phyloP scores from a whole-genome alignment of 257 asterid genomes.

The Petunia axillaris region DNA sequence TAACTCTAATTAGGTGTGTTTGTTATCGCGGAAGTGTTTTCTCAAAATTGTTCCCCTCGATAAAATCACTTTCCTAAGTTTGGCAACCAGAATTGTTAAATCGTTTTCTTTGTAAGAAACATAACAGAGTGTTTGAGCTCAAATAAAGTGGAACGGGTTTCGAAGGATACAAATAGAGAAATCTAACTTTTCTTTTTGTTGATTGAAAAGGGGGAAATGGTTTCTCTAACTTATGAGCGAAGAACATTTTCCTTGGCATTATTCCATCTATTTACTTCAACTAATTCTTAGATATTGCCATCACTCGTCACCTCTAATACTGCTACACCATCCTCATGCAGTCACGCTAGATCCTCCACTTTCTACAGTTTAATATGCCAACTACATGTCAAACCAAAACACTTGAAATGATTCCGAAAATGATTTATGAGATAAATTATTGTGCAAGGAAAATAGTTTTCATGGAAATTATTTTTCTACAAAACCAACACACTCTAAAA shows the following conservation, averaged over 20 bases:
- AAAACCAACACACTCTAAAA: background rate
- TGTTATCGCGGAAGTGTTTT: background rate
- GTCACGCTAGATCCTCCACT: background rate
- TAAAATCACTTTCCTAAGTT: background rate
- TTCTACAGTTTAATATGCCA: background rate
- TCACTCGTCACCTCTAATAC: background rate
- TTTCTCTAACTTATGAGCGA: background rate
- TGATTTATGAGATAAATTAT: background rate
- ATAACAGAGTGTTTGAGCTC: background rate
- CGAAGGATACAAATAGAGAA: background rate
- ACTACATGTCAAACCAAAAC: background rate
- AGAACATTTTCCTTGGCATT: background rate
- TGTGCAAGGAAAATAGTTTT: too few relatives aligned
- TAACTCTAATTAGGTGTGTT: background rate
- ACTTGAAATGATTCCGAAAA: background rate
- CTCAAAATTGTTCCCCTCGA: background rate
- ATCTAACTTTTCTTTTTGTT: background rate
- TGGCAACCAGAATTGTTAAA: background rate
- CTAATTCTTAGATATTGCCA: background rate
- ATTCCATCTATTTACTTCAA: background rate
- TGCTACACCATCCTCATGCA: background rate
- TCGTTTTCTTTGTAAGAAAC: background rate
- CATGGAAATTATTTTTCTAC: too few relatives aligned
- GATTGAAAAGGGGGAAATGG: background rate
- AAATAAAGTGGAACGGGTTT: background rate